These are phyloP conservation scores for Cadophora gregata DNA, from an alignment of 2,329 filamentous ascomycete species.

Conservation along the genomic window DNA sequence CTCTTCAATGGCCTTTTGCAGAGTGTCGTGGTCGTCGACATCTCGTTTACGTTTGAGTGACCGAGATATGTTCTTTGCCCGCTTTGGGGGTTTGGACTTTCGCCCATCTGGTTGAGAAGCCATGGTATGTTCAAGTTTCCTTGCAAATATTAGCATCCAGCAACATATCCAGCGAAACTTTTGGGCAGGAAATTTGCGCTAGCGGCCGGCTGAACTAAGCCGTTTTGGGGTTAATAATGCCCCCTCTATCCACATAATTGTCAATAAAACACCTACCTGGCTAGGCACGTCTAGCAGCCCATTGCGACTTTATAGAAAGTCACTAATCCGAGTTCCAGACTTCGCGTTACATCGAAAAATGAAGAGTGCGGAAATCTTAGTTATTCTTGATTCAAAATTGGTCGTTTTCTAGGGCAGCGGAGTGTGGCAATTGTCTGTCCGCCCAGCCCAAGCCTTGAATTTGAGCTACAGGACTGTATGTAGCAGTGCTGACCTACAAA, in stretches of 20 bases:
- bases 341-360: not conserved
- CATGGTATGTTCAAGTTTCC: not conserved
- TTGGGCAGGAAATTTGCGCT: not conserved
- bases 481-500: not conserved
- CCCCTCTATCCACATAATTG: too few relatives aligned
- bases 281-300: not conserved
- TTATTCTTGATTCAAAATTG: not conserved
- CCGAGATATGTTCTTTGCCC: constrained; percentile 18
- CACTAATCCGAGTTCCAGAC: not conserved
- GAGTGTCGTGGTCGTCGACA: constrained; percentile 41
- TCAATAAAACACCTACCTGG: too few relatives aligned
- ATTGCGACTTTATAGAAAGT: not conserved
- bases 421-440: not conserved
- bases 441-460: not conserved
- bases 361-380: not conserved
- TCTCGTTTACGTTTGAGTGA: constrained; percentile 44
- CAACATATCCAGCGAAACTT: not conserved
- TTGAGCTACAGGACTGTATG: not conserved
- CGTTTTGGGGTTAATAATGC: not conserved
- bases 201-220: not conserved
- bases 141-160: not conserved
- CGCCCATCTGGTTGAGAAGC: constrained; percentile 16
- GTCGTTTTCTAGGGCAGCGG: not conserved
- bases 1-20: constrained; percentile 42
- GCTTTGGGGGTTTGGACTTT: constrained; percentile 15